Base-by-base conservation (phyloP, 768 basidiomycete genomes). In the Lentinula lateritia region DNA sequence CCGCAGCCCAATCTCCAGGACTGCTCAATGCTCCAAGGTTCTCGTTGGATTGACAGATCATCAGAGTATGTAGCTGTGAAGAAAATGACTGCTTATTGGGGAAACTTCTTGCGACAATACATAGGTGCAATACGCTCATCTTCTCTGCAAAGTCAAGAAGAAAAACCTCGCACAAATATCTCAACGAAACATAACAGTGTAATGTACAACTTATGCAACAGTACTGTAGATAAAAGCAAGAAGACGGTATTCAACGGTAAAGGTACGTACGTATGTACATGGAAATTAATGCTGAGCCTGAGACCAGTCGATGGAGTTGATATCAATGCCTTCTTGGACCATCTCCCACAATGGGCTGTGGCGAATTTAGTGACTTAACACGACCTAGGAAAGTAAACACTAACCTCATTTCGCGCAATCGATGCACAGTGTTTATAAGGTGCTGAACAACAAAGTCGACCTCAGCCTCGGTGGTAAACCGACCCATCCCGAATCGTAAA, bases 321-420 rank as follows among this genome's bases (percentile, higher is more conserved):
- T 84, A 73, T 99, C 97, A 62, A 98, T 95, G 46, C 96, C 96
- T 72, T 98, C 97, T 75, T 97, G 94, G 15, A 98, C 95, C 95
- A 99, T 98, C 77, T 99, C 97, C 96, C 96, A 99, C 58, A 99
- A 75, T 38, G 97, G 97, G 70, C 93, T 93, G 64, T 1, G 55
- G 32, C 23, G 42, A 9, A 45, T 8, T 35, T 65, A 28, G 53
- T 15, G n/a, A 9, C 41, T 45, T 38, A 52, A 28, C 38, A 7
- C 61, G 64, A 63, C 55, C 58, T 64, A 36, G 52, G n/a, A 42
- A 42, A 16, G 10, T 61, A 20, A 53, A 56, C 45, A 60, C 36
- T 28, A 55, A 87, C 90, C 91, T 95, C 93, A 99, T 94, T 63
- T 99, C 96, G 55, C 96, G 85, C 65, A 99, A 82, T 64, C 82